Base-by-base conservation (phyloP, 2,329 filamentous ascomycete genomes). In the Pestalotiopsis sp. region DNA sequence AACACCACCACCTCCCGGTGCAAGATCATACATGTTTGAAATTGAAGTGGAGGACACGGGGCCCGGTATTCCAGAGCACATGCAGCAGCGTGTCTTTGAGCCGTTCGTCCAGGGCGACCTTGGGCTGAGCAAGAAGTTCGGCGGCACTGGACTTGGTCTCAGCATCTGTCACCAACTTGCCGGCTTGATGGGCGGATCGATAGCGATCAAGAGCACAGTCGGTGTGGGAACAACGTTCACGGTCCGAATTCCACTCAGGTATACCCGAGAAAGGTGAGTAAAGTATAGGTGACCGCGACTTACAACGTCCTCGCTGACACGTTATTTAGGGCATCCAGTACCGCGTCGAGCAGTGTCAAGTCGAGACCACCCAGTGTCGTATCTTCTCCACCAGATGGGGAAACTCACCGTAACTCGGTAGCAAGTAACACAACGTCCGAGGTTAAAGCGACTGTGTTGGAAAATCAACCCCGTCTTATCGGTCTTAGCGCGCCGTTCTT, bases 61-160 rank as follows among this genome's bases (percentile, higher is more conserved):
- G 0, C 94, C 94, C 0, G 94, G 94, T 35, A 97, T 97, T 67
- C 89, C 93, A 0, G 87, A 90, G 6, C 82, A 91, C 70, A 88
- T 97, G 78, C 93, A 94, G 73, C 84, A 92, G 67, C 91, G 91
- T 72, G 93, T 98, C 10, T 98, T 98, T 76, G 94, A 97, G 77
- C 94, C 94, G 0, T 98, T 98, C 75, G 92, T 97, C 0, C 94
- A 98, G 78, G 94, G 92, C n/a, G 94, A 97, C 75, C 82, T 96
- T 1, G 92, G 94, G 0, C 81, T 98, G 17, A 97, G 92, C 81
- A 97, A 94, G 78, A 96, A 96, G 75, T 97, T 91, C 75, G 94
- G 94, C 20, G 94, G 94, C 17, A 97, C 94, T 1, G 94, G 94
- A 3, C 82, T 97, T 1, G 94, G 94, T 1, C 79, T 98, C 66